Evolutionary conservation across 192 early-diverging fungal genomes (phyloP).

Genomic region (Cetraspora pellucida): DNA sequence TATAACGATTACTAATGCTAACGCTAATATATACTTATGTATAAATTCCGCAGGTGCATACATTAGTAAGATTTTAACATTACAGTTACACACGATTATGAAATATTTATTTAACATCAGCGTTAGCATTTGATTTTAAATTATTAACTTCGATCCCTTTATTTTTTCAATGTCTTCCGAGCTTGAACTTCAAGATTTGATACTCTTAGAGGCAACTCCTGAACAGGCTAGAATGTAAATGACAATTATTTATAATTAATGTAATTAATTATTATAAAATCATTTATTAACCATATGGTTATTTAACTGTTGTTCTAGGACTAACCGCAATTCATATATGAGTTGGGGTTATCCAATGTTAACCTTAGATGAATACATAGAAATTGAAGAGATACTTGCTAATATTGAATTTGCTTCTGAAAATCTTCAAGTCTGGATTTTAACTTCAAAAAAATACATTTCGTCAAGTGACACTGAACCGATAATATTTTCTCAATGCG

Average conservation of each 20-base stretch:
- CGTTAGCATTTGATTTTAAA: no score
- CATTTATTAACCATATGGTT: background rate
- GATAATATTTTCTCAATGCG: constrained; percentile 7
- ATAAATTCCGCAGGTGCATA: no score
- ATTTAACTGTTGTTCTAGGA: background rate
- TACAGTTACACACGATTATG: no score
- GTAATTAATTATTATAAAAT: background rate
- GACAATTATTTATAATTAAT: background rate
- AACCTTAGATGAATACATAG: constrained; percentile 14
- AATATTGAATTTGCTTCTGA: constrained; percentile 8
- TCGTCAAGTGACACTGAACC: background rate
- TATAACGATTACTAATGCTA: no score
- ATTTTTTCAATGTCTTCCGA: no score
- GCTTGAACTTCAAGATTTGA: no score
- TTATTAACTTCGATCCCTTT: no score
- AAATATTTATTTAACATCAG: no score
- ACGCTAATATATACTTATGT: no score
- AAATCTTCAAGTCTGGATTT: constrained; percentile 14
- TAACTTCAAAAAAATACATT: background rate
- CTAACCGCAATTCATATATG: constrained; percentile 16
- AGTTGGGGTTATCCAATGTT: constrained; percentile 5
- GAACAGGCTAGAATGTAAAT: constrained; percentile 4
- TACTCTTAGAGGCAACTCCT: constrained; percentile 5
- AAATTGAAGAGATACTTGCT: background rate
- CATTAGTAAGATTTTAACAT: no score